Base-by-base conservation (phyloP, 768 basidiomycete genomes). In the Boletus fagicola region DNA sequence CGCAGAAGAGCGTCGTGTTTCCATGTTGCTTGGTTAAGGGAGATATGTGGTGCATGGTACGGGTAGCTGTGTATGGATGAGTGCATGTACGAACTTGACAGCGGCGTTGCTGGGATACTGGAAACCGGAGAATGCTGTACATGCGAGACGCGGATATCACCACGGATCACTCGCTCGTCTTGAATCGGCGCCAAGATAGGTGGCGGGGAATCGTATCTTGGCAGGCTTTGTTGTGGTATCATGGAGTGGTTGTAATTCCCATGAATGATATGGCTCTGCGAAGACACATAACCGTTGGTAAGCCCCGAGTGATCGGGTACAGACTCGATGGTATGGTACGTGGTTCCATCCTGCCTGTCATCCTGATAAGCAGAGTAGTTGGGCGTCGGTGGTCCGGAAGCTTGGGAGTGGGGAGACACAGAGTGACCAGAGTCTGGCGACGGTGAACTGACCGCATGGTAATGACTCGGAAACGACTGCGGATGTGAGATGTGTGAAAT, bases 401-500 rank as follows among this genome's bases (percentile, higher is more conserved):
- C 49, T 38, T 70, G 72, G 8, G 73, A 72, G 42, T 73, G 73
- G 2, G 69, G 66, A 18, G 74, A 75, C 16, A 78, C 75, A 8
- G 82, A 82, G 33, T 81, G 78, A 2, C 78, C 75, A 5, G 82
- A 82, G 10, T 78, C 78, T 0, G 83, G 80, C 0, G 83, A 84
- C 0, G 80, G 77, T 0, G 81, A 74, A 50, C 74, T 70, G 51
- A 72, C 72, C 5, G 61, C 69, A 61, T 57, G 73, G 57, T 65
- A 78, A 67, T 61, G 76, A 5, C 5, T 69, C 49, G 75, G 70
- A 56, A 80, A 78, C 22, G 77, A 69, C 13, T 80, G 79, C 0
- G 82, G 81, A 56, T 83, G 81, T 0, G 82, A 83, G 24, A 84
- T 80, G 56, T 84, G 83, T 0, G 83, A 83, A 26, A 85, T 82